Percentiles rank a stretch among this genome's conserved stretches.
Evolutionary conservation across 2,329 filamentous ascomycete species (phyloP).

Genomic region (Neospermospora avenae): DNA sequence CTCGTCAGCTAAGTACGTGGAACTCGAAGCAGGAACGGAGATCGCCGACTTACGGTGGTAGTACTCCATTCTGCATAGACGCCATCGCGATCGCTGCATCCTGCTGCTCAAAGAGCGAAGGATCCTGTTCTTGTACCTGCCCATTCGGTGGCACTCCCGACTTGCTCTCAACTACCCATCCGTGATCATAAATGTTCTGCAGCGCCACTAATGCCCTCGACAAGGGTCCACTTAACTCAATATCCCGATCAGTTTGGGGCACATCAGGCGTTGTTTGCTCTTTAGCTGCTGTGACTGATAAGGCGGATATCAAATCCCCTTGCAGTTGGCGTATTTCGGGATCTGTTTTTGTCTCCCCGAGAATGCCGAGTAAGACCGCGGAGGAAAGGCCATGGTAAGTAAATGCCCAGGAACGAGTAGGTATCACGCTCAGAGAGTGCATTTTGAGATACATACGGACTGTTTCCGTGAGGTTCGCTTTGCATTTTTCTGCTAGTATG

Average conservation of each 20-base stretch:
- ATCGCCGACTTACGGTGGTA: constrained; percentile 29
- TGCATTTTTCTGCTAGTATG: constrained; percentile 55
- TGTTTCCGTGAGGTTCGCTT: constrained; percentile 60
- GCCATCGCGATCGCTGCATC: constrained; percentile 64
- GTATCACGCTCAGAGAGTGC: constrained; percentile 65
- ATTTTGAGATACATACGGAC: constrained; percentile 67
- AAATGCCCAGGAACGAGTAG: constrained; percentile 65
- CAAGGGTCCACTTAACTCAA: constrained; percentile 47
- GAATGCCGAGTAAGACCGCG: constrained; percentile 59
- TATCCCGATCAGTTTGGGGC: constrained; percentile 32
- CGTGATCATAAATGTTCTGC: constrained; percentile 65
- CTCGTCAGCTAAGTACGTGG: not conserved
- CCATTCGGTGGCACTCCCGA: constrained; percentile 5
- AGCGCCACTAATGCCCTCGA: constrained; percentile 59
- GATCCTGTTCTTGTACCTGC: constrained; percentile 20
- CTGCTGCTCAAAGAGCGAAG: constrained; percentile 39
- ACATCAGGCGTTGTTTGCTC: constrained; percentile 39
- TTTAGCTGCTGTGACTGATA: constrained; percentile 62
- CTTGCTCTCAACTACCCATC: constrained; percentile 48
- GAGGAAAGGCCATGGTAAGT: constrained; percentile 66
- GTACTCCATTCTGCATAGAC: constrained; percentile 57
- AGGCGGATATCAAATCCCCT: constrained; percentile 59
- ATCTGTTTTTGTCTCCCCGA: constrained; percentile 61
- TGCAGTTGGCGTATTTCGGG: constrained; percentile 61
- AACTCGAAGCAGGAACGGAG: not conserved